Evolutionary conservation across 257 asterid species (phyloP).

Genomic region (Solanum sparsipilum): DNA sequence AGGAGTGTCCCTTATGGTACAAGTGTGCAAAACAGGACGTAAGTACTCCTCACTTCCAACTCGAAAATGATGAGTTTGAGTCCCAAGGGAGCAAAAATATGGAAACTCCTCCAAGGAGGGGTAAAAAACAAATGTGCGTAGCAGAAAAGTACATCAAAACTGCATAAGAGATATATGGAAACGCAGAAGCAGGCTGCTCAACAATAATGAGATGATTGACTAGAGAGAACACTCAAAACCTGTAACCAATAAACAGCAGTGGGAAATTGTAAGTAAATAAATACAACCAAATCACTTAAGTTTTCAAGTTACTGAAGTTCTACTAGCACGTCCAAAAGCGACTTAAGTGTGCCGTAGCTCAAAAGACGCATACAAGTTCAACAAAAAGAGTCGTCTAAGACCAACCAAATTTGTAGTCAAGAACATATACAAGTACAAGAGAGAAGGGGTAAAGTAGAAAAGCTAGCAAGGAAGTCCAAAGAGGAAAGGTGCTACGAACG

Average conservation of each 20-base stretch:
- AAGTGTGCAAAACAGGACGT: neutral
- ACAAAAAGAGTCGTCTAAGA: constrained; percentile 21
- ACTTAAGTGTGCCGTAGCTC: neutral
- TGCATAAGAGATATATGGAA: neutral
- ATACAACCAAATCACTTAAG: neutral
- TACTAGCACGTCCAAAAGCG: neutral
- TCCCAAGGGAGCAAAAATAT: neutral
- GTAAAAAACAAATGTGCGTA: too few species aligned
- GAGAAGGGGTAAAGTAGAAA: constrained; percentile 50
- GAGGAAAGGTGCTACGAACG: constrained; percentile 64
- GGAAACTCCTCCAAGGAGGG: neutral
- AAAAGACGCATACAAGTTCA: neutral
- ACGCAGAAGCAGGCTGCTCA: neutral
- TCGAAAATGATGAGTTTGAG: too few species aligned
- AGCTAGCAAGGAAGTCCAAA: constrained; percentile 71
- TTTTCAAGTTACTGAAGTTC: neutral
- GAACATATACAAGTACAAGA: constrained; percentile 9
- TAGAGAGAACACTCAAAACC: neutral
- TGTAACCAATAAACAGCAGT: neutral
- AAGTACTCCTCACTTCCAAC: too few species aligned
- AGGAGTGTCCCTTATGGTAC: too few species aligned
- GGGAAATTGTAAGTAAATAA: neutral
- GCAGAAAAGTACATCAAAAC: neutral
- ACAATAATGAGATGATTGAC: neutral
- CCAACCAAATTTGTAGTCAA: constrained; percentile 83